phyloP scores from a whole-genome alignment of 2,329 filamentous ascomycete genomes.

The Capronia epimyces region DNA sequence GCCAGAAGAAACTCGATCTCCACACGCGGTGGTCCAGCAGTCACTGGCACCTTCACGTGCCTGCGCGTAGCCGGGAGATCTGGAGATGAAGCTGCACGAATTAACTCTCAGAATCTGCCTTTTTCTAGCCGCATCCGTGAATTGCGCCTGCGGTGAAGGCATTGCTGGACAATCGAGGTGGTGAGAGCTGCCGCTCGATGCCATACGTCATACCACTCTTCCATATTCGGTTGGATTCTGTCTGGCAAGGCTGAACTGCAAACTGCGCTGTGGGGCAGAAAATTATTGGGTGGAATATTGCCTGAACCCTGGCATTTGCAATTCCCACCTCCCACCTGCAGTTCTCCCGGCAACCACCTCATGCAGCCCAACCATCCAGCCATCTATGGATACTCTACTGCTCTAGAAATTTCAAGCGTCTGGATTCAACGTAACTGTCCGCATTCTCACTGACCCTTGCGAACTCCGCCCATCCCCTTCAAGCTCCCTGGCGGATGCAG shows the following conservation, averaged over 20 bases:
- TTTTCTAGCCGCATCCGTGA: not conserved
- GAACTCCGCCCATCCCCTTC: not conserved
- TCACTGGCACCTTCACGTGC: not conserved
- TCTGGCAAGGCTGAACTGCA: constrained; percentile 4
- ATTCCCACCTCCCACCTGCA: not conserved
- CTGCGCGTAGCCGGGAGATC: not conserved
- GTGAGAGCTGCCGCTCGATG: not conserved
- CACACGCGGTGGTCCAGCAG: not conserved
- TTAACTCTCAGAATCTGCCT: not conserved
- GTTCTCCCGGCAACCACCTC: not conserved
- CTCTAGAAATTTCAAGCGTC: constrained; percentile 5
- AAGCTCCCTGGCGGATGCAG: constrained; percentile 39
- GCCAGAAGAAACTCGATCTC: constrained; percentile 2
- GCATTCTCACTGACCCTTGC: constrained; percentile 9
- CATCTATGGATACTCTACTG: not conserved
- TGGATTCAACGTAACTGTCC: constrained; percentile 3
- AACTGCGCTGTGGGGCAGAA: not conserved
- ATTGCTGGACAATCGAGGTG: too few species aligned
- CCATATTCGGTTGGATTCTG: not conserved
- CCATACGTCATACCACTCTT: constrained; percentile 6
- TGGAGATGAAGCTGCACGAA: not conserved
- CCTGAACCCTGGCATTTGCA: not conserved
- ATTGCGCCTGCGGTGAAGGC: too few species aligned
- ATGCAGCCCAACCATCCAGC: not conserved
- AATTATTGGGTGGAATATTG: too few species aligned